Conservation (phyloP, 768 basidiomycete species). For the Leccinum barrowsii region DNA sequence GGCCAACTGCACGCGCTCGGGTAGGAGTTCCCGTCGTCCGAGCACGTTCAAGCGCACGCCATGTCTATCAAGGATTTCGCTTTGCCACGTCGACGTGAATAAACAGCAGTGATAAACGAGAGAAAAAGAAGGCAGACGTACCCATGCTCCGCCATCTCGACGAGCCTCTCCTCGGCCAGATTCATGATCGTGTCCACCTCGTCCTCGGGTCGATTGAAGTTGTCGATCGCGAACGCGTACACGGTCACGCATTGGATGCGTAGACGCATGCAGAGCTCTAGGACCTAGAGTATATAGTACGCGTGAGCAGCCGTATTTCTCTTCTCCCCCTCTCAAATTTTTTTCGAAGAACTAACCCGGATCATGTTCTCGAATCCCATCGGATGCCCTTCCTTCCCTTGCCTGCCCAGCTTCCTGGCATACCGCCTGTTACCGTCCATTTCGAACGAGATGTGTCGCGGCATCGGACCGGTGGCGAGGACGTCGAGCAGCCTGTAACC, state of each 20-base stretch:
- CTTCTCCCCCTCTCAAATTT: too few species aligned
- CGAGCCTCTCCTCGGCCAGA: slow-evolving; percentile 42
- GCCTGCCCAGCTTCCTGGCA: slow-evolving; percentile 64
- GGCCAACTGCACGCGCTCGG: slow-evolving; percentile 66
- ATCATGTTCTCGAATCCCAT: slow-evolving; percentile 81
- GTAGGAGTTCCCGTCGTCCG: slow-evolving; percentile 73
- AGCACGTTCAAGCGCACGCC: slow-evolving; percentile 83
- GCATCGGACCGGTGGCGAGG: slow-evolving; percentile 80
- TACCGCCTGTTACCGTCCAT: slow-evolving; percentile 98
- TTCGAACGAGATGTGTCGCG: slow-evolving; percentile 87
- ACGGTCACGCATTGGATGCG: slow-evolving; percentile 80
- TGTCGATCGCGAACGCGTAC: slow-evolving; percentile 99
- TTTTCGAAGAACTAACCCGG: slow-evolving; percentile 49
- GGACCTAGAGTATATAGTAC: slow-evolving; percentile 46
- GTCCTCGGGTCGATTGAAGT: slow-evolving; percentile 82
- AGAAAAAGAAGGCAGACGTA: slow-evolving; percentile 35
- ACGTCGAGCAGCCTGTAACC: slow-evolving; percentile 53
- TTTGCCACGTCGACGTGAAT: slow-evolving; percentile 28
- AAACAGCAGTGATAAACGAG: not conserved
- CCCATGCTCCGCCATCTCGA: slow-evolving; percentile 81
- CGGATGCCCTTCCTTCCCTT: slow-evolving; percentile 74
- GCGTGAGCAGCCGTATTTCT: not conserved
- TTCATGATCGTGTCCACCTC: slow-evolving; percentile 89
- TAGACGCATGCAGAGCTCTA: slow-evolving; percentile 83
- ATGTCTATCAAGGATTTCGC: slow-evolving; percentile 75